Evolutionary conservation across 2,329 filamentous ascomycete species (phyloP), one percentile per base, ranked within the genome.

Genomic region (Mollisia scopiformis): DNA sequence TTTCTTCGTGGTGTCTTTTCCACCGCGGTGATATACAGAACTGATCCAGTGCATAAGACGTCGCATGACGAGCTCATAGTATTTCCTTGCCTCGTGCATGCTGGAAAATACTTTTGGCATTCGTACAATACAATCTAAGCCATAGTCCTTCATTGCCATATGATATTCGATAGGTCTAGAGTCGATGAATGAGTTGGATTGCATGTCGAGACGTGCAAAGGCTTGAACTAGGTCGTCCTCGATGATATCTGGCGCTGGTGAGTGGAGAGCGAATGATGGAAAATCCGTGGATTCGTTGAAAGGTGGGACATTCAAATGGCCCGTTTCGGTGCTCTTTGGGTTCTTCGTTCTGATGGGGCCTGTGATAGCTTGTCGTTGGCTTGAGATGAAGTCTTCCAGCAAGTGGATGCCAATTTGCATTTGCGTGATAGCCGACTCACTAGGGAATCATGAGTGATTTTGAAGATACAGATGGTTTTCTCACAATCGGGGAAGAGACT

Each of bases 151-250:
- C 23, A 64, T 55, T 21, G 16, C n/a, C 13, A 50, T 47, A 30
- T 66, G 64, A 25, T 35, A 33, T 2, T 33, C 51, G 6, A 41
- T 47, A 2, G 31, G 49, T 13, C 58, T 35, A 23, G 39, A 55
- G 21, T 59, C 52, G 14, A 51, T 39, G 16, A 66, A 87, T 0
- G 84, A 85, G 66, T 86, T 87, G 47, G 84, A 83, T 69, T 87
- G 84, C 35, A 88, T 84, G 3, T 83, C 84, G 1, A 87, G 75
- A 3, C 84, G 79, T 1, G 80, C 85, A 67, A 87, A 87, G 76
- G 87, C 85, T 51, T 83, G 81, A 11, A 84, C 77, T 27, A 88
- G 77, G 65, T 86, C 84, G 58, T 85, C 80, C 65, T 86, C 84
- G 41, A 65, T 46, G 7, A 61, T 28, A 37, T 57, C 49, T 13